These are phyloP conservation scores for Cladosporium sp. DNA, from an alignment of 2,329 filamentous ascomycete species.

Conservation along the genomic window DNA sequence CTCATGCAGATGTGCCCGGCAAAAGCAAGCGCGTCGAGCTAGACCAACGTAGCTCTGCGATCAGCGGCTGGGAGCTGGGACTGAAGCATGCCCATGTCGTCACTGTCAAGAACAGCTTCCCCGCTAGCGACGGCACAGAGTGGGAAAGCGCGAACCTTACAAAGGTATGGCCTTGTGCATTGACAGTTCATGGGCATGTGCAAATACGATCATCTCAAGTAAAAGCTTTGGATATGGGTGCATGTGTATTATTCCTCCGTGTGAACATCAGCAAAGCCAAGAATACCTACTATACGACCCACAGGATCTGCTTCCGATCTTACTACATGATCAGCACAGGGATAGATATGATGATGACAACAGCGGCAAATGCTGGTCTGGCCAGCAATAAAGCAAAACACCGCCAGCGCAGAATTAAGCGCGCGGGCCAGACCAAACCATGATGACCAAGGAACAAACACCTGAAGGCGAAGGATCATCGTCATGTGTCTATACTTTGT, in stretches of 20 bases:
- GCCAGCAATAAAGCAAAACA: neutral
- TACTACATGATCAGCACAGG: neutral
- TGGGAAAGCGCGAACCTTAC: neutral
- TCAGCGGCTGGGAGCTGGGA: neutral
- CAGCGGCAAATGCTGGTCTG: neutral
- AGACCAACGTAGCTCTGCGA: neutral
- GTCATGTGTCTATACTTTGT: neutral
- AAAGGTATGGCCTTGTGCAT: neutral
- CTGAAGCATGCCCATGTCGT: neutral
- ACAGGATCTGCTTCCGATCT: neutral
- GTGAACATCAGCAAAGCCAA: neutral
- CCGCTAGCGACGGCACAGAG: neutral
- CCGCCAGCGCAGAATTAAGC: neutral
- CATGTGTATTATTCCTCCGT: neutral
- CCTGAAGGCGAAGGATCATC: neutral
- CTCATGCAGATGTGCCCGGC: neutral
- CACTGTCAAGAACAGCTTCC: neutral
- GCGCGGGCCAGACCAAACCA: neutral
- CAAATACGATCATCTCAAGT: neutral
- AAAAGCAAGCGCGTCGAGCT: constrained; percentile 14
- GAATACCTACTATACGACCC: neutral
- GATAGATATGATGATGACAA: neutral
- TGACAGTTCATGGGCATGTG: neutral
- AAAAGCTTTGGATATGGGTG: too few species aligned
- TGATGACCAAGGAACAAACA: neutral